Evolutionary conservation across 2,329 filamentous ascomycete species (phyloP).

Genomic region (Curvularia eragrostidis): DNA sequence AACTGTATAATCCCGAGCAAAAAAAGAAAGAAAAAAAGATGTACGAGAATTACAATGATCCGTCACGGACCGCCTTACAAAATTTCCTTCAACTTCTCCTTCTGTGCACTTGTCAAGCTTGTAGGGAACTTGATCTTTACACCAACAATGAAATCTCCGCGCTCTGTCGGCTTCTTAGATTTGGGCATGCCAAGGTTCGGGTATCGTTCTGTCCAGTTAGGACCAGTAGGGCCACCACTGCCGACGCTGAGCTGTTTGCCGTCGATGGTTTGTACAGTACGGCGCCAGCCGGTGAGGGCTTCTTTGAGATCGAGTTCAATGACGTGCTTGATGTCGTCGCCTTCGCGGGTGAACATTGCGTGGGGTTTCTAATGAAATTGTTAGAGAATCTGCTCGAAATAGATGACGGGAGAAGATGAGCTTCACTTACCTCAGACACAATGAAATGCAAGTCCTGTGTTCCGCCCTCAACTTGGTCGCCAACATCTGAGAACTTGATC

Average conservation of each 20-base stretch:
- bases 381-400: slow-evolving; percentile 24
- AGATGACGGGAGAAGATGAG: slow-evolving; percentile 3
- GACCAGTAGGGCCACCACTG: slow-evolving; percentile 83
- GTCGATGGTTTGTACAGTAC: slow-evolving; percentile 92
- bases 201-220: slow-evolving; percentile 80
- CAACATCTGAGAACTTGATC: slow-evolving; percentile 98
- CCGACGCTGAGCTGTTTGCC: slow-evolving; percentile 82
- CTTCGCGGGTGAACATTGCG: slow-evolving; percentile 81
- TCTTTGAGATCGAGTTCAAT: slow-evolving; percentile 90
- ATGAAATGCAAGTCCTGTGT: slow-evolving; percentile 96
- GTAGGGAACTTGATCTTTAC: slow-evolving; percentile 94
- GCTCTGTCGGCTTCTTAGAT: slow-evolving; percentile 82
- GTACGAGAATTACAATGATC: slow-evolving; percentile 17
- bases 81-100: slow-evolving; percentile 79
- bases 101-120: slow-evolving; percentile 76
- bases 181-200: slow-evolving; percentile 93
- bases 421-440: slow-evolving; percentile 79
- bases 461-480: slow-evolving; percentile 94
- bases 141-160: slow-evolving; percentile 86
- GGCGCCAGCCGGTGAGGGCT: slow-evolving; percentile 90
- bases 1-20: slow-evolving; percentile 9
- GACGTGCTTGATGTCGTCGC: slow-evolving; percentile 81
- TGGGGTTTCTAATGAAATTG: slow-evolving; percentile 74
- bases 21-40: slow-evolving; percentile 10
- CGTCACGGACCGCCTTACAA: slow-evolving; percentile 54